Base-by-base conservation (phyloP, 2,329 filamentous ascomycete species). In the Pseudogymnoascus sp. region DNA sequence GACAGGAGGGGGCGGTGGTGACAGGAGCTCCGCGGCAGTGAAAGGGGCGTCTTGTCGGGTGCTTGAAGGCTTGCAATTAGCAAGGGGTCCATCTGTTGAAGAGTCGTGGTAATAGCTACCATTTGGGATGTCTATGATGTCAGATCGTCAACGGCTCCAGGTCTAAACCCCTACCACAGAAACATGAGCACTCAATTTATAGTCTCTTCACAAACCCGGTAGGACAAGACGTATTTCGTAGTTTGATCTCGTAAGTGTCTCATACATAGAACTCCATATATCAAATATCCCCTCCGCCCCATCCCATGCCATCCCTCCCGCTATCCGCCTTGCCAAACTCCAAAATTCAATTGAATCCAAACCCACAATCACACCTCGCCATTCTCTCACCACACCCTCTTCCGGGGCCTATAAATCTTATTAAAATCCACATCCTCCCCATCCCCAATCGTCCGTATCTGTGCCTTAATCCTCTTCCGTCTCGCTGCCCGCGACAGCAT, bases 381-480 rank as follows among this genome's bases (percentile, higher is more conserved):
- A 10, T 9, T 31, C 15, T 31, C 15, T 38, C 59, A 37, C 33
- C 37, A 37, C 11, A 60, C 15, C 23, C 59, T 60, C 59, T 60
- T 60, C 33, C 59, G 40, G 7, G 59, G 59, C 37, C 59, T 60
- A 60, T 60, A 60, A 10, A 60, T 7, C 33, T 29, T 60, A n/a
- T 9, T 60, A 7, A 60, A 42, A 37, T 60, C 59, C 33, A 37
- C 59, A 60, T 38, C 59, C 59, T 60, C 59, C 33, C 33, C 59
- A 37, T 38, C 59, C 33, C 59, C 59, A 7, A 17, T 13, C 33
- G 33, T 37, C 37, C 59, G 33, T 38, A 60, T 60, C 19, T 60
- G 33, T 6, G 23, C 23, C 59, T 60, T 60, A 3, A 60, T 60
- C 37, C 59, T 60, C 59, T 19, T 38, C 59, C 59, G 19, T 7